Conservation (phyloP, 2,329 filamentous ascomycete species). For the Xylaria sp. region DNA sequence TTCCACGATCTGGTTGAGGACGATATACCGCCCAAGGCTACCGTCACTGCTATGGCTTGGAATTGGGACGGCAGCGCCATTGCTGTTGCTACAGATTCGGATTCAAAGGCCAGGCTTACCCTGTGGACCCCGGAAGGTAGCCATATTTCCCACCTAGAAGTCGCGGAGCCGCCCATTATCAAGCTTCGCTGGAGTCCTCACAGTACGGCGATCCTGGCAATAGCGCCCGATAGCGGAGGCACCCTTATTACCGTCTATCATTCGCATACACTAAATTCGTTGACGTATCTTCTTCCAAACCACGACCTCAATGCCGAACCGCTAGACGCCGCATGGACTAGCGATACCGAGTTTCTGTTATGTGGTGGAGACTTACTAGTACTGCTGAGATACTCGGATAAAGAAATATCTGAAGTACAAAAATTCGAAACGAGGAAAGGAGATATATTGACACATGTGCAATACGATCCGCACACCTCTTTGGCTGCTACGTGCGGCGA, state of each 20-base stretch:
- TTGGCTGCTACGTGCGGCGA: constrained; percentile 70
- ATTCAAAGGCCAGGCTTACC: constrained; percentile 63
- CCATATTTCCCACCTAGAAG: constrained; percentile 64
- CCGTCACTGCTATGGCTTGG: constrained; percentile 71
- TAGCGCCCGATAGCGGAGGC: constrained; percentile 66
- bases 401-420: constrained; percentile 58
- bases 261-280: constrained; percentile 55
- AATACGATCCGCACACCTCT: constrained; percentile 65
- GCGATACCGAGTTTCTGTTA: constrained; percentile 67
- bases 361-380: constrained; percentile 67
- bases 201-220: constrained; percentile 65
- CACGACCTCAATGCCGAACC: constrained; percentile 64
- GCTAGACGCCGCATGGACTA: constrained; percentile 70
- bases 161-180: constrained; percentile 69
- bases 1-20: constrained; percentile 64
- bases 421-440: constrained; percentile 65
- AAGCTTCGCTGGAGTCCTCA: constrained; percentile 71
- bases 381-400: constrained; percentile 60
- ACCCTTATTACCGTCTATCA: constrained; percentile 67
- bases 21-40: constrained; percentile 62
- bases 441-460: constrained; percentile 65
- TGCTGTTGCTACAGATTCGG: constrained; percentile 68
- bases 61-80: constrained; percentile 66
- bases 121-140: constrained; percentile 67
- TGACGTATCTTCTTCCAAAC: constrained; percentile 60